Percentiles rank a stretch among this genome's conserved stretches.
phyloP scores from a whole-genome alignment of 2,329 filamentous ascomycete species.

The Neurospora sp. region DNA sequence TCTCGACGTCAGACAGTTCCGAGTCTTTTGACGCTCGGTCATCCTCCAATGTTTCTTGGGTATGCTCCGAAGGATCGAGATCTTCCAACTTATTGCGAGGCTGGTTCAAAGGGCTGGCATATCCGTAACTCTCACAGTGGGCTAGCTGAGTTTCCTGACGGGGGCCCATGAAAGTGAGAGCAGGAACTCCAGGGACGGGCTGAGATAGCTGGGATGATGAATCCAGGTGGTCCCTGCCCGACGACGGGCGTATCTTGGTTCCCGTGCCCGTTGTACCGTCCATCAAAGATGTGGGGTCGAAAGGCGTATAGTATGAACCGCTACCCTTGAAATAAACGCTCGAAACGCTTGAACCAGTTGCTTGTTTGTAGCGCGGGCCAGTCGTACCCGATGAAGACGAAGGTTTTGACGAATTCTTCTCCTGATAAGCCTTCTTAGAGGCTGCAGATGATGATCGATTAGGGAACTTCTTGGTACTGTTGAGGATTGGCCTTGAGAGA shows the following conservation, averaged over 20 bases:
- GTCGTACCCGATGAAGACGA: neutral
- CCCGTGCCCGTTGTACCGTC: neutral
- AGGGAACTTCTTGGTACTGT: neutral
- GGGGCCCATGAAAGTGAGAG: neutral
- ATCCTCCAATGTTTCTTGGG: neutral
- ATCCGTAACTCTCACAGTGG: neutral
- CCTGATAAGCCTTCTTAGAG: neutral
- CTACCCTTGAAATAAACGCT: neutral
- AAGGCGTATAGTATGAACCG: neutral
- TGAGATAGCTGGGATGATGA: neutral
- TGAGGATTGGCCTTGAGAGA: neutral
- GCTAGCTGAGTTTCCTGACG: neutral
- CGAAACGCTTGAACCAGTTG: neutral
- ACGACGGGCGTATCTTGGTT: neutral
- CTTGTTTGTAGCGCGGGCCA: neutral
- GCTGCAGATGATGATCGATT: neutral
- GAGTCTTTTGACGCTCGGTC: neutral
- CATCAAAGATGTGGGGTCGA: neutral
- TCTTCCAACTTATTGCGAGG: neutral
- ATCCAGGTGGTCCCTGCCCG: neutral
- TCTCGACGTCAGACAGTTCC: neutral
- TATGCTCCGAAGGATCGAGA: neutral
- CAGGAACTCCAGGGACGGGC: neutral
- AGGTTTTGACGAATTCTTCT: neutral
- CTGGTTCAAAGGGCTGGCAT: neutral